phyloP scores from a whole-genome alignment of 2,329 filamentous ascomycete species.

The Fusarium secorum region DNA sequence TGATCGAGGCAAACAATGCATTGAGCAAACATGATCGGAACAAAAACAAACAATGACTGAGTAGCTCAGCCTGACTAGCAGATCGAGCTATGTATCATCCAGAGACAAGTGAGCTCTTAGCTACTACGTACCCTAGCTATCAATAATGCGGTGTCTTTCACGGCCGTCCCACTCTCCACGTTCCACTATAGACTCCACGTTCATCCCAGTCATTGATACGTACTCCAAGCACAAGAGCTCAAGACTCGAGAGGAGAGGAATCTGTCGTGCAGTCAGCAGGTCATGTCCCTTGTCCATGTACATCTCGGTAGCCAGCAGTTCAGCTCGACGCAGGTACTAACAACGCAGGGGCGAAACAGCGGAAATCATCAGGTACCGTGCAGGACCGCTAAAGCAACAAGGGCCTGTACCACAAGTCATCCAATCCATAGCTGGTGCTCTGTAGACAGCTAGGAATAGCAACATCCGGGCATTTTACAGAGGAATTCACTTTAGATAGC shows the following conservation, averaged over 20 bases:
- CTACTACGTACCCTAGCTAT: conserved; percentile 6
- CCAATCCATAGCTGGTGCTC: not conserved
- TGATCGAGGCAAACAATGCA: not conserved
- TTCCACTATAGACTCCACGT: conserved; percentile 39
- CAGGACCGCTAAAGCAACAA: conserved; percentile 25
- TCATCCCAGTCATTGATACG: conserved; percentile 25
- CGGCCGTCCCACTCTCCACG: conserved; percentile 34
- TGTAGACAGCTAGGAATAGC: conserved; percentile 10
- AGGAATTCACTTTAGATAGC: conserved; percentile 10
- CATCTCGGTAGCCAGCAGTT: conserved; percentile 8
- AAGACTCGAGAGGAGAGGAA: conserved; percentile 1
- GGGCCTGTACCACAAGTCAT: not conserved
- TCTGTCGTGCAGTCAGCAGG: conserved; percentile 27
- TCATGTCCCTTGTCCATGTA: conserved; percentile 4
- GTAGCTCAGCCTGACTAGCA: not conserved
- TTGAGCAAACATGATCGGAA: not conserved
- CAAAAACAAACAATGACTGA: conserved; percentile 2
- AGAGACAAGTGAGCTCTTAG: not conserved
- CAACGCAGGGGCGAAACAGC: conserved; percentile 24
- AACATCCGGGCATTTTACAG: conserved; percentile 3
- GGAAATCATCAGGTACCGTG: conserved; percentile 37
- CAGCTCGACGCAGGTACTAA: conserved; percentile 32
- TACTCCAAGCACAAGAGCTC: conserved; percentile 1
- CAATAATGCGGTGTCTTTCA: conserved; percentile 29
- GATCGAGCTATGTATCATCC: not conserved